Conservation (phyloP, 108 stramenopile species). For the Parmales sp. region DNA sequence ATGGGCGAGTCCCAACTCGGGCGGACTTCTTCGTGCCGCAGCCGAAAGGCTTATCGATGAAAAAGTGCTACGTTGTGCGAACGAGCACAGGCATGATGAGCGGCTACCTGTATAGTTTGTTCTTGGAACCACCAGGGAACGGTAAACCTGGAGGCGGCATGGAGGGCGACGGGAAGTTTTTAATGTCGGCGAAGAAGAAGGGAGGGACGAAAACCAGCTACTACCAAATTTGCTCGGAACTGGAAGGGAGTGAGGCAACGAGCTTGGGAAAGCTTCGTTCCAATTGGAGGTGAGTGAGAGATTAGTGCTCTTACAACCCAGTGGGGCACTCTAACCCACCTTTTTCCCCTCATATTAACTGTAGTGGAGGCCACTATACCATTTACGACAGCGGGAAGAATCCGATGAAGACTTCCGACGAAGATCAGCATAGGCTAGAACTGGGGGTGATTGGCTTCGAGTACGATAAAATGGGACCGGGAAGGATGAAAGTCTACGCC, state of each 20-base stretch:
- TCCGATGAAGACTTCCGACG: not conserved
- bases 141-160: not conserved
- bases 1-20: not conserved
- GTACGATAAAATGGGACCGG: conserved; percentile 22
- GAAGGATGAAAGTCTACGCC: conserved; percentile 16
- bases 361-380: not conserved
- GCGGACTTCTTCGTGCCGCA: not conserved
- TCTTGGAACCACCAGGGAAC: not conserved
- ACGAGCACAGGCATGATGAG: not conserved
- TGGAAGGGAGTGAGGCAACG: not conserved
- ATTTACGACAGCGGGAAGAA: not conserved
- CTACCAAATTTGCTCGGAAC: conserved; percentile 25
- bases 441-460: conserved; percentile 17
- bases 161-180: not conserved
- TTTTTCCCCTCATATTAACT: not conserved
- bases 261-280: not conserved
- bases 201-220: conserved; percentile 17
- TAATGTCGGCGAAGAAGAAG: conserved; percentile 23
- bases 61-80: not conserved
- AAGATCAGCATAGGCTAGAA: not conserved
- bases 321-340: not conserved
- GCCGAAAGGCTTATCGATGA: not conserved
- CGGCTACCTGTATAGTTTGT: not conserved
- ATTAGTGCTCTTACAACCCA: not conserved
- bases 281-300: too few relatives aligned